Conservation (phyloP, 192 early-diverging fungal genomes). For the Coemansia sp. region DNA sequence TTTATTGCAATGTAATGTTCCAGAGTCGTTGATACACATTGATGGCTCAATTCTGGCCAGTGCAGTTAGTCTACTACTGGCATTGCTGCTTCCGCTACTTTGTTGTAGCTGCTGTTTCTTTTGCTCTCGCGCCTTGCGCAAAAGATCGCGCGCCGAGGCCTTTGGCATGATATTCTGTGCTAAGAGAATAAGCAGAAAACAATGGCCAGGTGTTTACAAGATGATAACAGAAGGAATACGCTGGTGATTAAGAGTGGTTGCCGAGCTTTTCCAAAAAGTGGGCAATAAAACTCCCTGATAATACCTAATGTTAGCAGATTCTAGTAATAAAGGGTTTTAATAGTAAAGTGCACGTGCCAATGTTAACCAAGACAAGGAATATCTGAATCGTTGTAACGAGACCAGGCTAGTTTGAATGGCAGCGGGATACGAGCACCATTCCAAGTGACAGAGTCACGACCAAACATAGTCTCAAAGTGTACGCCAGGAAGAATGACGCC, state of each 20-base stretch:
- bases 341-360: slow-evolving; percentile 3
- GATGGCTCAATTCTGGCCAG: background rate
- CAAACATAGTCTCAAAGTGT: slow-evolving; percentile 16
- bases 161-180: slow-evolving; percentile 20
- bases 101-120: slow-evolving; percentile 30
- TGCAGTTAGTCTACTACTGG: background rate
- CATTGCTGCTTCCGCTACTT: too few species aligned
- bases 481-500: slow-evolving; percentile 30
- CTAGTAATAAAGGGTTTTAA: background rate
- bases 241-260: background rate
- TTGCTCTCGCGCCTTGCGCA: slow-evolving; percentile 38
- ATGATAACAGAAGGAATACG: background rate
- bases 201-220: background rate
- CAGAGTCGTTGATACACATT: background rate
- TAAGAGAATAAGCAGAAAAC: background rate
- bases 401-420: slow-evolving; percentile 34
- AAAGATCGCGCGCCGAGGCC: slow-evolving; percentile 31
- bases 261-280: background rate
- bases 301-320: too few species aligned
- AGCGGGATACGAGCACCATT: slow-evolving; percentile 21
- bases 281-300: too few species aligned
- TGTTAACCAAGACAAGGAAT: slow-evolving; percentile 13
- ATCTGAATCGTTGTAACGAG: slow-evolving; percentile 17
- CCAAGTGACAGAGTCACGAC: slow-evolving; percentile 24
- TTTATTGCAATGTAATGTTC: background rate